phyloP scores from a whole-genome alignment of 2,329 filamentous ascomycete species.

The Lasiodiplodia citricola region DNA sequence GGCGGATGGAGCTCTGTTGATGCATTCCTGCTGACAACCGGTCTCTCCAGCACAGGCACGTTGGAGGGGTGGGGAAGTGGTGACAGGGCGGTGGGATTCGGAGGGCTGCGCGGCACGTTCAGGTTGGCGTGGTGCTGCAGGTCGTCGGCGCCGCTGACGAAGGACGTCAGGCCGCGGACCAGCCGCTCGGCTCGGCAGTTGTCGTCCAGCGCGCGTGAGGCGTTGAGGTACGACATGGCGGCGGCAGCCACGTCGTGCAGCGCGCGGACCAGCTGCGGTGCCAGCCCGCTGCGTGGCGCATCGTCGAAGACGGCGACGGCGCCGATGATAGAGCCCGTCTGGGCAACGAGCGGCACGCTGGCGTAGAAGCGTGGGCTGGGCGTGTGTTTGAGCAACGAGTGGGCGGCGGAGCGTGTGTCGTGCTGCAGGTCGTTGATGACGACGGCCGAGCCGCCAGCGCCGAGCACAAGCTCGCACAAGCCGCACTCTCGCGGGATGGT shows the following conservation, averaged over 20 bases:
- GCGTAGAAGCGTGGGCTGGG: slow-evolving; percentile 36
- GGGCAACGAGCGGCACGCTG: slow-evolving; percentile 34
- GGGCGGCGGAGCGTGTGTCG: not conserved
- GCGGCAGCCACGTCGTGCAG: slow-evolving; percentile 39
- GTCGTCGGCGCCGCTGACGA: slow-evolving; percentile 26
- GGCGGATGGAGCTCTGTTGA: not conserved
- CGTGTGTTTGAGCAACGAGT: slow-evolving; percentile 28
- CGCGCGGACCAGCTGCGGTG: slow-evolving; percentile 31
- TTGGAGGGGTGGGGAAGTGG: not conserved
- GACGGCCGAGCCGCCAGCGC: not conserved
- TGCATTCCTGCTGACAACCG: not conserved
- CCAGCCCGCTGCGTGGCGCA: slow-evolving; percentile 31
- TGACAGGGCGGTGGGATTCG: not conserved
- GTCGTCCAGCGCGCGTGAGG: slow-evolving; percentile 12
- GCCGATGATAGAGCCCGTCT: slow-evolving; percentile 34
- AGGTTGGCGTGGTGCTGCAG: slow-evolving; percentile 11
- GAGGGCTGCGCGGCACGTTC: not conserved
- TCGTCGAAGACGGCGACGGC: slow-evolving; percentile 35
- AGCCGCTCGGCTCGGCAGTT: slow-evolving; percentile 38
- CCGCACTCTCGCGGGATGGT: slow-evolving; percentile 40
- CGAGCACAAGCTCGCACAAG: slow-evolving; percentile 33
- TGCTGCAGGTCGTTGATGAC: slow-evolving; percentile 1
- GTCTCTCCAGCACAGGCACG: not conserved
- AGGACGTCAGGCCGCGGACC: slow-evolving; percentile 39
- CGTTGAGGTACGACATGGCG: slow-evolving; percentile 34